Evolutionary conservation across 2,329 filamentous ascomycete species (phyloP).

Genomic region (Aspergillus calidoustus): DNA sequence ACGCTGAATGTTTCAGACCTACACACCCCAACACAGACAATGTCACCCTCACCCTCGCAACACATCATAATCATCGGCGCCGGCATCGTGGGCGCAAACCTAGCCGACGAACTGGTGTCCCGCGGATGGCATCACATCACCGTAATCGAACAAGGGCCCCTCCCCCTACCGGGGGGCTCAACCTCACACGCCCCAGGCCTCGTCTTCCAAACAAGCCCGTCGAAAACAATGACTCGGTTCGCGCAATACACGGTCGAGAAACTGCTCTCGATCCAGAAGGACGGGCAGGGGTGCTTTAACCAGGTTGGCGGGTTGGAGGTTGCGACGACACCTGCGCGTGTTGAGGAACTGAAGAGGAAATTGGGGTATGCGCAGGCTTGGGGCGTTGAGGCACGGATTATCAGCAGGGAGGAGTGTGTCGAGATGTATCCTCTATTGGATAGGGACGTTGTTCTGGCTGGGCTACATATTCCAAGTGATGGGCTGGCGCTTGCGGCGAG

Average conservation of each 20-base stretch:
- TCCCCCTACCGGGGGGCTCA: slow-evolving; percentile 67
- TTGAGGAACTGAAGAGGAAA: slow-evolving; percentile 67
- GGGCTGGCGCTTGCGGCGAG: slow-evolving; percentile 64
- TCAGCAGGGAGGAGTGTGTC: slow-evolving; percentile 58
- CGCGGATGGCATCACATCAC: slow-evolving; percentile 68
- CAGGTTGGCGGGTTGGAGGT: slow-evolving; percentile 67
- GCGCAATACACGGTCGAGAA: slow-evolving; percentile 68
- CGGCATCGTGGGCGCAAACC: slow-evolving; percentile 67
- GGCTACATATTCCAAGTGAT: slow-evolving; percentile 64
- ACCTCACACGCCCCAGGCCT: slow-evolving; percentile 69
- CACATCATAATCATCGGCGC: slow-evolving; percentile 66
- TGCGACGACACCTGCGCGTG: slow-evolving; percentile 62
- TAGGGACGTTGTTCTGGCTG: slow-evolving; percentile 59
- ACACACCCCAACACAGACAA: too few relatives aligned
- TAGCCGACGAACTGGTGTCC: slow-evolving; percentile 66
- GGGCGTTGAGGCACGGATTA: slow-evolving; percentile 61
- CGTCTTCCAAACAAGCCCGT: slow-evolving; percentile 64
- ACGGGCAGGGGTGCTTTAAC: slow-evolving; percentile 60
- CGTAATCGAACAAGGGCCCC: slow-evolving; percentile 66
- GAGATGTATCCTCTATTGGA: slow-evolving; percentile 61
- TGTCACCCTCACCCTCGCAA: slow-evolving; percentile 27
- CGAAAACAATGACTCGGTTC: slow-evolving; percentile 56
- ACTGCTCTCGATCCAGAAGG: slow-evolving; percentile 56
- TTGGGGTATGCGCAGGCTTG: slow-evolving; percentile 65
- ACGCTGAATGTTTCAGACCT: too few relatives aligned